A percentile compares a stretch with the other conserved stretches of the same genome.
Evolutionary conservation across 805 yeast species (phyloP).

Genomic region (Kuraishia cidri): DNA sequence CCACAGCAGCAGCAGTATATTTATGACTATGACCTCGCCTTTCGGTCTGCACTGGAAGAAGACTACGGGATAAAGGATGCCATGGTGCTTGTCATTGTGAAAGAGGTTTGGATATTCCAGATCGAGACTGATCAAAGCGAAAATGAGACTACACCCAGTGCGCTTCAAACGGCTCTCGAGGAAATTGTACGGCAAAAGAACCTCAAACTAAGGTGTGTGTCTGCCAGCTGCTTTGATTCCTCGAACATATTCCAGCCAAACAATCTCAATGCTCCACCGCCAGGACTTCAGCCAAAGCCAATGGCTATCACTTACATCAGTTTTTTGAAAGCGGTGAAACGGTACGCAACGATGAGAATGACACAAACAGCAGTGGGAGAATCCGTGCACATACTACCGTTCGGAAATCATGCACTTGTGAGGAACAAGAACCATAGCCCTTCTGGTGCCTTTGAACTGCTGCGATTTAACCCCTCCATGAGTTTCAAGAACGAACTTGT

Average conservation of each 20-base stretch:
- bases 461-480: conserved; percentile 33
- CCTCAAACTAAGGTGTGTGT: conserved; percentile 13
- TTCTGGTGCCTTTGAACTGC: neutral
- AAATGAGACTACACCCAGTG: neutral
- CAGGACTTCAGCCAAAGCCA: conserved; percentile 14
- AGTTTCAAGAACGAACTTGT: conserved; percentile 35
- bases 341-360: conserved; percentile 13
- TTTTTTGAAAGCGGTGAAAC: conserved; percentile 39
- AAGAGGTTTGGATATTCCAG: conserved; percentile 2
- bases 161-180: conserved; percentile 5
- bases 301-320: conserved; percentile 28
- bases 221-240: conserved; percentile 17
- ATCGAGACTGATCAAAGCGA: neutral
- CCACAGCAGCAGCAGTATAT: conserved; percentile 9
- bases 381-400: conserved; percentile 29
- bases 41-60: conserved; percentile 10
- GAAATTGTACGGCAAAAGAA: conserved; percentile 17
- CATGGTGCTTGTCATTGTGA: conserved; percentile 4
- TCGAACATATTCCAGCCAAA: conserved; percentile 11
- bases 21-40: conserved; percentile 15
- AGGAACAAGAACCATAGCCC: neutral
- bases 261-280: conserved; percentile 4
- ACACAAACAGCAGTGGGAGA: neutral
- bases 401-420: conserved; percentile 34
- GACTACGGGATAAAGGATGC: conserved; percentile 21